A percentile compares a stretch with the other conserved stretches of the same genome.
These are phyloP conservation scores for Arachnomyces sp. DNA, from an alignment of 2,329 filamentous ascomycete genomes.

Conservation along the genomic window DNA sequence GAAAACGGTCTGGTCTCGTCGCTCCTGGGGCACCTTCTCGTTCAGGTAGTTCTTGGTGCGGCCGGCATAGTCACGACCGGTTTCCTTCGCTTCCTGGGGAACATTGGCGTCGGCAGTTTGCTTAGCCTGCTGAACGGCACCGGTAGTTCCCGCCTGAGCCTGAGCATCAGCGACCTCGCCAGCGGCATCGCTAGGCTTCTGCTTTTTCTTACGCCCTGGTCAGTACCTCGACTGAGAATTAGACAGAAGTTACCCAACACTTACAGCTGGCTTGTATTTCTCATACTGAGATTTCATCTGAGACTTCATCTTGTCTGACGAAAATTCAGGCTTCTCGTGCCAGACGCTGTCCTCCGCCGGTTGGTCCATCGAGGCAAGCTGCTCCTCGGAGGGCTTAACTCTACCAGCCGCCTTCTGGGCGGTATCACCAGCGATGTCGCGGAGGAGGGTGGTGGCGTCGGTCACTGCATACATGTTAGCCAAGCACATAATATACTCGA, in stretches of 20 bases:
- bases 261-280: constrained; percentile 45
- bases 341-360: constrained; percentile 86
- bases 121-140: constrained; percentile 32
- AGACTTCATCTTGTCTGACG: constrained; percentile 58
- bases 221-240: constrained; percentile 5
- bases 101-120: constrained; percentile 54
- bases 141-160: constrained; percentile 22
- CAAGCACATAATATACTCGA: constrained; percentile 1
- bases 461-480: constrained; percentile 46
- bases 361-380: constrained; percentile 67
- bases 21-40: constrained; percentile 83
- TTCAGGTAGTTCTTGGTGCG: constrained; percentile 65
- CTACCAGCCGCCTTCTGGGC: constrained; percentile 67
- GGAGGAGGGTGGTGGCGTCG: constrained; percentile 70
- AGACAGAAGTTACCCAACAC: constrained; percentile 19
- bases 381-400: constrained; percentile 69
- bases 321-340: constrained; percentile 77
- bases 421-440: constrained; percentile 86
- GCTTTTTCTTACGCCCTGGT: constrained; percentile 49
- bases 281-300: constrained; percentile 57
- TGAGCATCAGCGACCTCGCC: constrained; percentile 43
- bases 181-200: constrained; percentile 40
- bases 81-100: constrained; percentile 48
- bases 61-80: constrained; percentile 28
- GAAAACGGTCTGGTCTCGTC: constrained; percentile 84